Evolutionary conservation across 1,139 yeast genomes (phyloP), one percentile per base, ranked within the genome.

Genomic region (Tardiomyces digboiensis): DNA sequence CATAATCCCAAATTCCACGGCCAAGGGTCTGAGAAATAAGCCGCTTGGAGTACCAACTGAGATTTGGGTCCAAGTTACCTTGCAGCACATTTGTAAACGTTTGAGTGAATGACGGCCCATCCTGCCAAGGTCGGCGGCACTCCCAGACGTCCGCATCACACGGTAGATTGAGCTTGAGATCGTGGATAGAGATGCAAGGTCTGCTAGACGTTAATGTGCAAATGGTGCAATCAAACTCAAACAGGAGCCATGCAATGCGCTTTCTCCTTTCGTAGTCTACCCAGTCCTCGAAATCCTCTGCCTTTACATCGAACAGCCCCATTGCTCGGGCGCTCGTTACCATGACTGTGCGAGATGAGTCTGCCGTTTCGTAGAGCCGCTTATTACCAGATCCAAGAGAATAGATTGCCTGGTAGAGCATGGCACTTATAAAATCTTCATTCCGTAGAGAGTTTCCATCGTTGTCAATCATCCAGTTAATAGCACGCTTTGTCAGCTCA

Each of bases 141-240:
- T 50, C 48, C 54, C 54, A 51, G 10, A 46, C 41, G 12, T 46
- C 46, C 19, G 46, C 53, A n/a, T 49, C 49, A 40, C 54, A 51
- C 18, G 54, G 54, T 19, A 51, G 42, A 29, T 37, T 42, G 18
- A 46, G 43, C 23, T 46, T 45, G 6, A 51, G 42, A 23, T 51
- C 54, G 29, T 51, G 44, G 23, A 51, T 38, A 18, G 51, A 44
- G 41, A 51, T 43, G 39, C 48, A 49, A 7, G 50, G 48, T n/a
- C 54, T 43, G 26, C 49, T 44, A 19, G 49, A 40, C 5, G 54
- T 45, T 19, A 48, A 38, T 3, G 51, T 46, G 20, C 52, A 50
- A n/a, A 51, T 44, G 8, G 50, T 39, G 29, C 52, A 48, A 40
- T 51, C 54, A 23, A 44, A 48, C 44, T 51, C 54, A 38, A 51